These are phyloP conservation scores for Clausena lansium DNA, from an alignment of 345 rosid species.

Conservation along the genomic window DNA sequence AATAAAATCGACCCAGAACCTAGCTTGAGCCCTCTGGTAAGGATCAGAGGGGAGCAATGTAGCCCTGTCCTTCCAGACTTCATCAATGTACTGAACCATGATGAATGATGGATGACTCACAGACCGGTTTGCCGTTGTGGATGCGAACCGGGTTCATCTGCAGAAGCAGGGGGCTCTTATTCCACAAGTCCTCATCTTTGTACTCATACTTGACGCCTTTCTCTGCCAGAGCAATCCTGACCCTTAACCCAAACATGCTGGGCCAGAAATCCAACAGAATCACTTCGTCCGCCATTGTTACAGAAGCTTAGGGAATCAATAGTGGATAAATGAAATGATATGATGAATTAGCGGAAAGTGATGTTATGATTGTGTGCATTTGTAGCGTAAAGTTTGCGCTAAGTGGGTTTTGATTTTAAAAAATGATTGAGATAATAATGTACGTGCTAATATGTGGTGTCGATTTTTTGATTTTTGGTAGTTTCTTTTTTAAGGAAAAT, in stretches of 20 bases:
- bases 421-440: too few relatives aligned
- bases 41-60: background rate
- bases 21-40: background rate
- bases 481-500: too few relatives aligned
- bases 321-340: background rate
- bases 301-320: too few relatives aligned
- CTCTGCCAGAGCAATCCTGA: background rate
- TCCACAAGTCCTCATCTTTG: background rate
- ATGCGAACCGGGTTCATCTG: background rate
- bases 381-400: background rate
- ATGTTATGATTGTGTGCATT: background rate
- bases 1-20: background rate
- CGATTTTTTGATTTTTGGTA: too few relatives aligned
- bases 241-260: background rate
- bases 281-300: background rate
- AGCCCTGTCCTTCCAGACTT: background rate
- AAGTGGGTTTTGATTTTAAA: background rate
- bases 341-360: too few relatives aligned
- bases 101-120: background rate
- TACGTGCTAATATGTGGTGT: too few relatives aligned
- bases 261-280: background rate
- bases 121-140: background rate
- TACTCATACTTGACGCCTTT: background rate
- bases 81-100: background rate
- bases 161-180: background rate